Conservation (phyloP, 106 monocot genomes). For the Dioscorea dumetorum region DNA sequence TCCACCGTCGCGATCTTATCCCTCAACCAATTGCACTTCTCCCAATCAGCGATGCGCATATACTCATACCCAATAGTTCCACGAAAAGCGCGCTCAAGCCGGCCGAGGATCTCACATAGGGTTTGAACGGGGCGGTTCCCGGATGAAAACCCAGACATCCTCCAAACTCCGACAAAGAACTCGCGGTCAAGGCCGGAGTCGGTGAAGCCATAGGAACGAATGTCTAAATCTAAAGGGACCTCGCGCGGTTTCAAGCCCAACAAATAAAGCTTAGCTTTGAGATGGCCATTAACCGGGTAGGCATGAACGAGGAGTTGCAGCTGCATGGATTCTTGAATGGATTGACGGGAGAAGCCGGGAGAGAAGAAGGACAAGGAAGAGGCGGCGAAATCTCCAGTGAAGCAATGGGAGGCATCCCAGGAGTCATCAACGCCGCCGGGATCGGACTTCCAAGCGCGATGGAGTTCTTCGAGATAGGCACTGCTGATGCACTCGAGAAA, state of each 20-base stretch:
- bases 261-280: slow-evolving; percentile 85
- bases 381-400: slow-evolving; percentile 58
- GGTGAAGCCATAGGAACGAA: slow-evolving; percentile 62
- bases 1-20: slow-evolving; percentile 76
- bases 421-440: slow-evolving; percentile 84
- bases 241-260: slow-evolving; percentile 52
- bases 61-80: slow-evolving; percentile 90
- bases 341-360: slow-evolving; percentile 86
- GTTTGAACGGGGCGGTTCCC: slow-evolving; percentile 87
- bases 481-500: slow-evolving; percentile 84
- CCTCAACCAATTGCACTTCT: slow-evolving; percentile 94
- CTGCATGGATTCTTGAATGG: slow-evolving; percentile 93
- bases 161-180: slow-evolving; percentile 96
- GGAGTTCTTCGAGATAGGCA: slow-evolving; percentile 89
- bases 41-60: slow-evolving; percentile 86
- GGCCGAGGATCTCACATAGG: slow-evolving; percentile 57
- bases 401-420: slow-evolving; percentile 92
- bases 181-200: slow-evolving; percentile 85
- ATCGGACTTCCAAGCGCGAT: slow-evolving; percentile 85
- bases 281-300: slow-evolving; percentile 89
- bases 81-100: slow-evolving; percentile 83
- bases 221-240: slow-evolving; percentile 57
- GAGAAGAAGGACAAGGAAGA: slow-evolving; percentile 26
- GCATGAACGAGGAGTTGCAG: slow-evolving; percentile 73
- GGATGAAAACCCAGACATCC: slow-evolving; percentile 80